Evolutionary conservation across 441 rosid species (phyloP), one percentile per base, ranked within the genome.

Genomic region (Gossypium trilobum): DNA sequence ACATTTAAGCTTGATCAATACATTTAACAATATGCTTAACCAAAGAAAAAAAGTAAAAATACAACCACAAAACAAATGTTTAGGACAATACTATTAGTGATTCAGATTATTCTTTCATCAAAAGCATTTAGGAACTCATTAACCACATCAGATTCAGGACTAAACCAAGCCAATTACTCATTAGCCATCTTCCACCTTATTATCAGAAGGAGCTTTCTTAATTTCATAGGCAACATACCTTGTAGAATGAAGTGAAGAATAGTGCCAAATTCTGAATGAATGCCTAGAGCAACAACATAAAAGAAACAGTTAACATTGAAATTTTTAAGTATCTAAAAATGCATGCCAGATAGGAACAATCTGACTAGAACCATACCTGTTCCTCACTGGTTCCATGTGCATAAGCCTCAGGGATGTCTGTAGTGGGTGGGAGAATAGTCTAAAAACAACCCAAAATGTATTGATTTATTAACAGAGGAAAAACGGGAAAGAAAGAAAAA

Each of bases 351-450:
- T 58, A 14, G 33, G 19, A 79, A 73, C 63, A 52, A 39, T 22
- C 73, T 27, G 58, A 77, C 60, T 64, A 44, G 62, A 73, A 80
- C 72, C 54, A 85, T 75, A 89, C 99, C 85, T 96, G 97, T 59
- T 96, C 98, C 73, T 96, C 99, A 67, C 87, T 83, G 70, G 85
- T 80, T 78, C 99, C 99, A 67, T 81, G 78, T 19, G 91, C 88
- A 83, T 92, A 93, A 77, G 97, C 98, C 83, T 96, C 97, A 51
- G 99, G 97, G 58, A 96, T 87, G 74, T 87, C 88, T 62, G 98
- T 92, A 44, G 82, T 76, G 2, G 88, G 89, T 33, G 96, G 95
- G 27, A 93, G 92, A 80, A 92, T 89, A 66, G 80, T 79, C 99
- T 93, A 81, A 77, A 78, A 44, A 51, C 36, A 29, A 44, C 23